phyloP scores from a whole-genome alignment of 441 rosid genomes.

The Capsella rubella region DNA sequence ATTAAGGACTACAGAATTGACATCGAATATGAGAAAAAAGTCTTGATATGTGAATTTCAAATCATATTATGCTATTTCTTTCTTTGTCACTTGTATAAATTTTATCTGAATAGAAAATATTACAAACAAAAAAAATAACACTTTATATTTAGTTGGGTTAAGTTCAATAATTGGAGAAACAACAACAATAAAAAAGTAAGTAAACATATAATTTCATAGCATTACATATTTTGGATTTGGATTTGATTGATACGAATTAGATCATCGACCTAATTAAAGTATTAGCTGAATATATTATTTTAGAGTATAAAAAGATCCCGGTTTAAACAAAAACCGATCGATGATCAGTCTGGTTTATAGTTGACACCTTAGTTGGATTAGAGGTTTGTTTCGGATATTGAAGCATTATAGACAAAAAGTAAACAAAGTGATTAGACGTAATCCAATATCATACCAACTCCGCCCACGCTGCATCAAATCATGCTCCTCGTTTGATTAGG shows the following conservation, averaged over 20 bases:
- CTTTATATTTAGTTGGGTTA: no score
- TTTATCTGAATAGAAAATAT: not conserved
- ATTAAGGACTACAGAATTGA: not conserved
- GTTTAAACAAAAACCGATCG: not conserved
- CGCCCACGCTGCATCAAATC: constrained; percentile 45
- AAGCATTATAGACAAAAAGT: constrained; percentile 17
- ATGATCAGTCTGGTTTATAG: not conserved
- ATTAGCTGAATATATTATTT: no score
- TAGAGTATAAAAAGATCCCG: not conserved
- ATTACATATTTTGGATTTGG: no score
- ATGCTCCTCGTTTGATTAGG: constrained; percentile 31
- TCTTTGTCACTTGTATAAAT: not conserved
- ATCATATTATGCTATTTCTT: not conserved
- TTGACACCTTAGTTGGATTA: not conserved
- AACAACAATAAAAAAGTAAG: not conserved
- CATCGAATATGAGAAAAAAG: not conserved
- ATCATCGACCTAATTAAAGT: no score
- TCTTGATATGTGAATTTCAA: not conserved
- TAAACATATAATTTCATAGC: no score
- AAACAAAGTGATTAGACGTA: constrained; percentile 38
- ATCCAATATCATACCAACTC: constrained; percentile 36
- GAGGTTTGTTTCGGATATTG: constrained; percentile 20
- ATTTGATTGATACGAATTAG: not conserved
- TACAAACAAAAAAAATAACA: not conserved
- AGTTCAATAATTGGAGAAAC: no score